Evolutionary conservation across 257 asterid species (phyloP).

Genomic region (Ocimum tenuiflorum): DNA sequence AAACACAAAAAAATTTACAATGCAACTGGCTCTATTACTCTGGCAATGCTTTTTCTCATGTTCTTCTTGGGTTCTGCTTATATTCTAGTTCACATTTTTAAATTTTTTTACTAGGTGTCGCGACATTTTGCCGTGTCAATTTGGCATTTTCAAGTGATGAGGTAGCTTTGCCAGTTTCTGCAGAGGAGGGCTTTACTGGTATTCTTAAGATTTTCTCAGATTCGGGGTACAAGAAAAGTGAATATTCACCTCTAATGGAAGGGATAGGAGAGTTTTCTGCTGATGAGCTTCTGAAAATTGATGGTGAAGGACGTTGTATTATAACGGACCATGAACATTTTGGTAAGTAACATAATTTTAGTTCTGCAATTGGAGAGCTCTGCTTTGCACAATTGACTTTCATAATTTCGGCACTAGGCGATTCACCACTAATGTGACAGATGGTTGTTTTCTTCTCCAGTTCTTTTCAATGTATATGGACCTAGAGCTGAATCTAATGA

Average conservation of each 20-base stretch:
- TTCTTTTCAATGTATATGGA: conserved; percentile 85
- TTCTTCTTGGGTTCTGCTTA: neutral
- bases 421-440: neutral
- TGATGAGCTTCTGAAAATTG: conserved; percentile 71
- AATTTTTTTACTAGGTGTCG: conserved; percentile 57
- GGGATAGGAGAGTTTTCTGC: conserved; percentile 56
- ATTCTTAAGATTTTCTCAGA: conserved; percentile 44
- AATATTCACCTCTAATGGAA: conserved; percentile 30
- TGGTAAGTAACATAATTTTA: conserved; percentile 41
- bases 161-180: conserved; percentile 74
- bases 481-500: conserved; percentile 83
- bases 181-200: conserved; percentile 94
- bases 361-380: neutral
- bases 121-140: conserved; percentile 86
- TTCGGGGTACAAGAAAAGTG: conserved; percentile 38
- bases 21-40: neutral
- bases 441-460: conserved; percentile 40
- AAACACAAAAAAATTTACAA: neutral
- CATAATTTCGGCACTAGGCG: neutral
- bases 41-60: neutral
- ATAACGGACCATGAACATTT: conserved; percentile 86
- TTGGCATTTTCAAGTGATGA: conserved; percentile 70
- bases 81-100: conserved; percentile 3
- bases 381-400: neutral
- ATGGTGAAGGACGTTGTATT: conserved; percentile 93